Conservation (phyloP, 768 basidiomycete genomes). For the Boletus tylopilopsis region DNA sequence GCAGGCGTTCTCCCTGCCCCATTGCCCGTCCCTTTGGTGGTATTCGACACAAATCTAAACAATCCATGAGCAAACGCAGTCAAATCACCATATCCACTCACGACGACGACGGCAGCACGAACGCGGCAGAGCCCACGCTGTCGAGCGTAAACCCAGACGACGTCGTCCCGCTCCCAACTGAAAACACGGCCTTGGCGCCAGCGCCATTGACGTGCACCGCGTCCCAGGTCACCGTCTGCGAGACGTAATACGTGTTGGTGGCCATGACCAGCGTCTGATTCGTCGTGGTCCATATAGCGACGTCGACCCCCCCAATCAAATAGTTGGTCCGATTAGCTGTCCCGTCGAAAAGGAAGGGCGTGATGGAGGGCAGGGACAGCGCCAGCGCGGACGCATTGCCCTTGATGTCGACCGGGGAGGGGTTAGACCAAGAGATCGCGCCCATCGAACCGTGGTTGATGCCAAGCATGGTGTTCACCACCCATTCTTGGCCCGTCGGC, state of each 20-base stretch:
- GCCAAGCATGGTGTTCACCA: constrained; percentile 58
- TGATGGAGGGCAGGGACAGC: constrained; percentile 42
- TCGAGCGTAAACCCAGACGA: constrained; percentile 17
- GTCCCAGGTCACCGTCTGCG: constrained; percentile 31
- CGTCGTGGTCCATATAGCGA: constrained; percentile 48
- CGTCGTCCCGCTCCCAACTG: constrained; percentile 9
- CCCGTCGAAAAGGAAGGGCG: constrained; percentile 44
- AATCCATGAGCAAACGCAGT: neutral
- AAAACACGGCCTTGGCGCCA: constrained; percentile 3
- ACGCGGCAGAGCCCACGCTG: constrained; percentile 18
- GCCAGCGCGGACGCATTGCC: constrained; percentile 49
- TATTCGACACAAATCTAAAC: neutral
- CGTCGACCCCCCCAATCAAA: constrained; percentile 41
- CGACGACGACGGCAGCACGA: constrained; percentile 10
- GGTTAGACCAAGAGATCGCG: constrained; percentile 48
- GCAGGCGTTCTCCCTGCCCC: neutral
- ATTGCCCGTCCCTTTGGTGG: neutral
- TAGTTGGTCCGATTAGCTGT: constrained; percentile 39
- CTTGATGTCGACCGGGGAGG: constrained; percentile 51
- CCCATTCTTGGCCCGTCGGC: constrained; percentile 66
- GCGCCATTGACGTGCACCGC: constrained; percentile 22
- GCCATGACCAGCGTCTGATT: constrained; percentile 46
- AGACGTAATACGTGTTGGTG: constrained; percentile 46
- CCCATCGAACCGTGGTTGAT: constrained; percentile 69
- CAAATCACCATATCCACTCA: constrained; percentile 7